Evolutionary conservation across 192 early-diverging fungal genomes (phyloP).

Genomic region (Coemansia sp.): DNA sequence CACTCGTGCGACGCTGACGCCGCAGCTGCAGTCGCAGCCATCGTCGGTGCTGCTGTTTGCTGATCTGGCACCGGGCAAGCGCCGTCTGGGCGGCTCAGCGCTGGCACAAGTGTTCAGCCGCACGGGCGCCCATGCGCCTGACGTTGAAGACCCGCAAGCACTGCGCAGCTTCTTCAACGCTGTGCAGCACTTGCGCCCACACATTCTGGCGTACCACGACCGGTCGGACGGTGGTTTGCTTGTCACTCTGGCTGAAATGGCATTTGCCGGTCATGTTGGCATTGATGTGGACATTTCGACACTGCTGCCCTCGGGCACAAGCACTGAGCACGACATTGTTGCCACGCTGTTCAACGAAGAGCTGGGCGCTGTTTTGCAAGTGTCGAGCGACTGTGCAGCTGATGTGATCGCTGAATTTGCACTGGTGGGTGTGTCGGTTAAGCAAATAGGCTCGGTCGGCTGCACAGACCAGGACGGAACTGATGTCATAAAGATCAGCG

Average conservation of each 20-base stretch:
- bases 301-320: slow-evolving; percentile 11
- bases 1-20: slow-evolving; percentile 84
- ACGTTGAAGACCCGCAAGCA: slow-evolving; percentile 71
- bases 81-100: slow-evolving; percentile 90
- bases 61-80: slow-evolving; percentile 80
- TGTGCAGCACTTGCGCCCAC: slow-evolving; percentile 56
- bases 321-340: slow-evolving; percentile 52
- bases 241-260: slow-evolving; percentile 91
- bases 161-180: slow-evolving; percentile 80
- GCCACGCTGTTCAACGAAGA: slow-evolving; percentile 94
- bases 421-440: slow-evolving; percentile 58
- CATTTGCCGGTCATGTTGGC: slow-evolving; percentile 92
- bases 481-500: slow-evolving; percentile 55
- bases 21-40: slow-evolving; percentile 63
- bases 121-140: slow-evolving; percentile 76
- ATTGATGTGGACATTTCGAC: slow-evolving; percentile 65
- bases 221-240: slow-evolving; percentile 98
- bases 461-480: slow-evolving; percentile 34
- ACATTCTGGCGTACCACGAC: slow-evolving; percentile 95
- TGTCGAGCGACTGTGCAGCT: slow-evolving; percentile 60
- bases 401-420: slow-evolving; percentile 45
- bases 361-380: slow-evolving; percentile 94
- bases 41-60: slow-evolving; percentile 68
- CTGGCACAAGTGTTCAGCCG: slow-evolving; percentile 92
- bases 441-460: slow-evolving; percentile 57